Base-by-base conservation (phyloP, 2,329 filamentous ascomycete genomes). In the Xylariaceae sp. region DNA sequence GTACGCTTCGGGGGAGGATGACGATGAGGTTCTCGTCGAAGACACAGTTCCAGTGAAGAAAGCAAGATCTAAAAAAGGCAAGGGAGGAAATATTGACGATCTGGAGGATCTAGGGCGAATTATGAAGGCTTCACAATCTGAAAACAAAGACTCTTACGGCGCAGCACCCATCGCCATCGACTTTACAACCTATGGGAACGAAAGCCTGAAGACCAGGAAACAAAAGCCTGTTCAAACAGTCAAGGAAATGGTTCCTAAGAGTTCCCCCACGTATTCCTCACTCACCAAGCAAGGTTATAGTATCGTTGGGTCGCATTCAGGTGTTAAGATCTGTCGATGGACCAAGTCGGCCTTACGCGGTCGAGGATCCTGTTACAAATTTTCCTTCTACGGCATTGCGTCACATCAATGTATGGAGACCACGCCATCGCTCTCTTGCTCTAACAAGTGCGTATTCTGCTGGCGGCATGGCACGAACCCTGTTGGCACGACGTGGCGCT, bases 361-460 rank as follows among this genome's bases (percentile, higher is more conserved):
- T 11, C 84, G 91, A 31, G 93, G 91, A 4, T 95, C 88, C 18
- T 98, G 91, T 71, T 98, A 98, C 75, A 97, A 98, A 61, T 96
- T 82, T 65, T 95, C 88, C 0, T 95, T 98, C 64, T 98, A 98
- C 64, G 91, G 91, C 37, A 98, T 98, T 64, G 81, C 86, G 50
- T 96, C 90, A 0, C 93, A 98, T 60, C 85, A 95, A 47, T 98
- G 91, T 66, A 98, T 98, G 93, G 91, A 98, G 67, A 91, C 91
- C 2, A 97, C 91, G 0, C 91, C 91, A 0, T 95, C 90, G 0
- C 78, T 98, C 3, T 95, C 89, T 9, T 98, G 91, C 73, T 93
- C 86, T 48, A 97, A 97, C 71, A 97, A 98, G 64, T 97, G 93
- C 64, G 89, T 98, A 51, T 98, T 97, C 65, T 98, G 91, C 74